Base-by-base conservation (phyloP, 2,329 filamentous ascomycete species). In the Sporothrix euskadiensis region DNA sequence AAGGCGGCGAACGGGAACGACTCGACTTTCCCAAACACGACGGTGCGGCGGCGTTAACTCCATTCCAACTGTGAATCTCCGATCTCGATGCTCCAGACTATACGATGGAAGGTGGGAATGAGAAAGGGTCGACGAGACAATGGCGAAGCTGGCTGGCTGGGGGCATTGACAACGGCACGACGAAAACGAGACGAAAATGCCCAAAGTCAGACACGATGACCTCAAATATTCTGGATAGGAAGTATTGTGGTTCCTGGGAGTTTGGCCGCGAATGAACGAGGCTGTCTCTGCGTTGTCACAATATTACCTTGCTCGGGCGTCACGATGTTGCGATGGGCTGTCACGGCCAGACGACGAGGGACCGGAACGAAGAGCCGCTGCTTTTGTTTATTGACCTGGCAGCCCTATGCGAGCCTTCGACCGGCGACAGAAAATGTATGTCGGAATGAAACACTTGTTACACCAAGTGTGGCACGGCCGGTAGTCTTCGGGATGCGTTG, bases 401-500 rank as follows among this genome's bases (percentile, higher is more conserved):
- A 22, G 19, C 19, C 35, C 32, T 19, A 39, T 22, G 32, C 57
- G 9, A 3, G 35, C 26, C 26, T 26, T 26, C 26, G 4, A 32
- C 32, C 7, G 35, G 8, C 35, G 57, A n/a, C 4, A 5, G 57
- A 63, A 41, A 7, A 35, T 4, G 19, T 12, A 16, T 63, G 19
- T 22, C 16, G 19, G 30, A 5, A n/a, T 19, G 16, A 41, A 12
- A 63, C 30, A 35, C 32, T 41, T 32, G 2, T 22, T 41, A 2
- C 39, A 4, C 22, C 12, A 66, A 26, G 39, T 66, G 61, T 47
- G 61, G 9, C 65, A 68, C 44, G 65, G 65, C 65, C 35, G 44
- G 65, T n/a, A 32, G 39, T 35, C 69, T 19, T 39, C 32, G n/a
- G 39, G 26, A 57, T 44, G 68, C 68, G 68, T 70, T 59, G 49